Evolutionary conservation across 768 basidiomycete genomes (phyloP), one percentile per base, ranked within the genome.

Genomic region (Lentinula edodes): DNA sequence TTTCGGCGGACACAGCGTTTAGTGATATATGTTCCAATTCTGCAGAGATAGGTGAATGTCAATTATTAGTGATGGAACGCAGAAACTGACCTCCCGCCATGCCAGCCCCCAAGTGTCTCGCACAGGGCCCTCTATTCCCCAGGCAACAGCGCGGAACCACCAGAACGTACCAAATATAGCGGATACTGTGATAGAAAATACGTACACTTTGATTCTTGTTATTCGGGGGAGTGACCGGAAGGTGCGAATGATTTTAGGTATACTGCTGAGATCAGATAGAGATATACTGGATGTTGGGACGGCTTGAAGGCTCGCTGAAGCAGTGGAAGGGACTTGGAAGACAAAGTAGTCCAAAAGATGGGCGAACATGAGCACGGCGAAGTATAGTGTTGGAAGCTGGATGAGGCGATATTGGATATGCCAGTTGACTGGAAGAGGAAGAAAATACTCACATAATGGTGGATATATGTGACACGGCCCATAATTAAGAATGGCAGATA

Each of bases 401-500:
- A 61, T 32, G 46, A 41, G 18, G 20, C 51, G 63, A 53, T 62
- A 63, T 16, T 64, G 38, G 58, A 16, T 54, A 13, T n/a, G 13
- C 45, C 39, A 42, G 51, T 34, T 20, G n/a, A 42, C 38, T 52
- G 18, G 28, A 61, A 39, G 10, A 65, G 20, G 23, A 53, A 16
- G 46, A 15, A 42, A 45, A 6, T 12, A 83, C 91, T 65, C 66
- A 95, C 93, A 71, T 96, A 98, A 78, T 97, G 95, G 73, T 98
- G 96, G 32, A 98, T 76, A 67, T 98, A 98, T 35, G 95, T 97
- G 3, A 95, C 92, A 62, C 95, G 92, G 20, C 93, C 95, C 97
- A 99, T 99, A 76, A 98, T 87, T 66, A 98, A 76, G 87, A 98
- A 99, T 1, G 96, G 96, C 23, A 89, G 68, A 68, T 84, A 99